Evolutionary conservation across 768 basidiomycete genomes (phyloP), one percentile per base, ranked within the genome.

Genomic region (Tulasnella sp.): DNA sequence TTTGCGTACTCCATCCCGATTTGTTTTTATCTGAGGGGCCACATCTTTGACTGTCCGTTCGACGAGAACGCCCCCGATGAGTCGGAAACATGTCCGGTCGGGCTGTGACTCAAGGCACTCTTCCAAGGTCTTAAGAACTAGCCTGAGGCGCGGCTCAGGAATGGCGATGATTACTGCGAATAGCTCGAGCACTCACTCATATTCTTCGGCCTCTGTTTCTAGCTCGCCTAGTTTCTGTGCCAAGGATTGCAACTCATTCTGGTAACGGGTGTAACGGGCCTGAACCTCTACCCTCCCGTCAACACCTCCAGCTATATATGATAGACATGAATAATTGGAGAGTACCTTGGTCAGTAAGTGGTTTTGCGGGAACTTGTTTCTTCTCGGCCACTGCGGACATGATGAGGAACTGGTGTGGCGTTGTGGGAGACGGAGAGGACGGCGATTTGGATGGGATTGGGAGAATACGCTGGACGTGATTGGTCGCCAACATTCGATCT

Each of bases 21-120:
- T 98, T n/a, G 89, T 92, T 79, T 92, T 87, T 59, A 99, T 81
- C 35, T 90, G 88, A 41, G 97, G 96, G 41, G 92, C 89, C 66
- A 98, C 93, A 76, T 98, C 96, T 78, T 90, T 89, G 62, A 98
- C 97, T 1, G 95, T 98, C 63, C 95, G 86, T 79, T 98, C 95
- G 35, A 98, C 96, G 17, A 99, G 85, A 6, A 97, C 90, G 35
- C 96, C 96, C 5, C 97, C 97, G 75, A 99, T 91, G 76, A 98
- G 84, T 69, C 96, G 89, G 82, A 98, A 99, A 81, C 97, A 98
- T 82, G 94, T 95, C 72, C 97, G 89, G 80, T 89, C 86, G 19
- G 96, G 95, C 73, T 95, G 91, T 73, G 88, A 86, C n/a, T 83
- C 83, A 42, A 94, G 81, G 11, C 89, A 88, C 75, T 98, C 94